These are phyloP conservation scores for Simplicillium aogashimaense DNA, from an alignment of 2,329 filamentous ascomycete genomes.

Conservation along the genomic window DNA sequence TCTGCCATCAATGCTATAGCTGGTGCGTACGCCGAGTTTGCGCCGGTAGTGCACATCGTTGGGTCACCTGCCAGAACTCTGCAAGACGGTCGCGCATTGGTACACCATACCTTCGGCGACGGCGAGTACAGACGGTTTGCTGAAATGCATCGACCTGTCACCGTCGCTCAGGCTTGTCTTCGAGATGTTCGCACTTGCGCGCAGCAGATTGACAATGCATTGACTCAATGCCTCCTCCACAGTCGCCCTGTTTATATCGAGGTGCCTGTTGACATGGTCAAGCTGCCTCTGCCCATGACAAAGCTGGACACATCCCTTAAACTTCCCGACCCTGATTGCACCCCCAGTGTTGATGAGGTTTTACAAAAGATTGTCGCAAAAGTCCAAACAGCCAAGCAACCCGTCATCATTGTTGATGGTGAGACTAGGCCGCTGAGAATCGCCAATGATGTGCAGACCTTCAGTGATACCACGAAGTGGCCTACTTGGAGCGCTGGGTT, in stretches of 20 bases:
- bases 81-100: slow-evolving; percentile 29
- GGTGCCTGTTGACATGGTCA: slow-evolving; percentile 43
- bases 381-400: slow-evolving; percentile 34
- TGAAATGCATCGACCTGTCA: slow-evolving; percentile 37
- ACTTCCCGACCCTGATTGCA: slow-evolving; percentile 7
- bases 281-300: slow-evolving; percentile 18
- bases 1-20: slow-evolving; percentile 50
- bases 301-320: slow-evolving; percentile 17
- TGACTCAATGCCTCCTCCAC: slow-evolving; percentile 39
- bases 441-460: slow-evolving; percentile 26
- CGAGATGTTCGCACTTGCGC: slow-evolving; percentile 33
- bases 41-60: slow-evolving; percentile 47
- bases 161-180: slow-evolving; percentile 36
- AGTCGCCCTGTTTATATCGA: slow-evolving; percentile 47
- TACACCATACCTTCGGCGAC: slow-evolving; percentile 48
- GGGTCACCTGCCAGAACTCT: slow-evolving; percentile 35
- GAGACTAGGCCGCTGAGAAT: slow-evolving; percentile 32
- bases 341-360: slow-evolving; percentile 14
- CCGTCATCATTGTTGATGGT: slow-evolving; percentile 42
- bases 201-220: slow-evolving; percentile 37
- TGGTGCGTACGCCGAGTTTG: slow-evolving; percentile 46
- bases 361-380: slow-evolving; percentile 25
- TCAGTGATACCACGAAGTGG: slow-evolving; percentile 31
- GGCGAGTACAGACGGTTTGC: slow-evolving; percentile 41
- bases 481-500: slow-evolving; percentile 37